phyloP scores from a whole-genome alignment of 2,329 filamentous ascomycete species.

The Grosmannia clavigera region DNA sequence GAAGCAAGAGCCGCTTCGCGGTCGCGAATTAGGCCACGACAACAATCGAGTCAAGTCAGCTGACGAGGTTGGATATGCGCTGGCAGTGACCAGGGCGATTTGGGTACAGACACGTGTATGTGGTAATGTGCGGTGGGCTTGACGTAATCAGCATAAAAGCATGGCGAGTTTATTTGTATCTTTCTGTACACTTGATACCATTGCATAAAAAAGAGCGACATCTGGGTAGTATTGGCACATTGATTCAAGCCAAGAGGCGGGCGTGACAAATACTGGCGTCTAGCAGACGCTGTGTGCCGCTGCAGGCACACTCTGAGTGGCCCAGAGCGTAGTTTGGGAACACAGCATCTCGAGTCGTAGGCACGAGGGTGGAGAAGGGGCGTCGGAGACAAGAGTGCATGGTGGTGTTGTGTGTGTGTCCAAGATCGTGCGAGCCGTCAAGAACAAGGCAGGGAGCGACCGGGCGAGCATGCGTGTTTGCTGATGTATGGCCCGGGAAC shows the following conservation, averaged over 20 bases:
- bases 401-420: not conserved
- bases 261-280: not conserved
- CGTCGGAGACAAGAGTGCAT: not conserved
- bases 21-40: conserved; percentile 12
- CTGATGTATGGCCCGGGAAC: not conserved
- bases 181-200: not conserved
- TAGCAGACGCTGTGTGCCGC: not conserved
- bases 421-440: not conserved
- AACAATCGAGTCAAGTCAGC: too few relatives aligned
- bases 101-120: not conserved
- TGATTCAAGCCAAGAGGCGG: not conserved
- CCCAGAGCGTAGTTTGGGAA: not conserved
- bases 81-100: not conserved
- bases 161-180: not conserved
- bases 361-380: not conserved
- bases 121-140: not conserved
- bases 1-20: conserved; percentile 42
- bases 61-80: not conserved
- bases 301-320: not conserved
- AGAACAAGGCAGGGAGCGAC: not conserved
- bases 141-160: not conserved
- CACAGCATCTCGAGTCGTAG: not conserved
- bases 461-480: not conserved
- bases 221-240: not conserved
- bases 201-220: not conserved